phyloP scores from a whole-genome alignment of 2,329 filamentous ascomycete genomes.

The Aureobasidium sp. region DNA sequence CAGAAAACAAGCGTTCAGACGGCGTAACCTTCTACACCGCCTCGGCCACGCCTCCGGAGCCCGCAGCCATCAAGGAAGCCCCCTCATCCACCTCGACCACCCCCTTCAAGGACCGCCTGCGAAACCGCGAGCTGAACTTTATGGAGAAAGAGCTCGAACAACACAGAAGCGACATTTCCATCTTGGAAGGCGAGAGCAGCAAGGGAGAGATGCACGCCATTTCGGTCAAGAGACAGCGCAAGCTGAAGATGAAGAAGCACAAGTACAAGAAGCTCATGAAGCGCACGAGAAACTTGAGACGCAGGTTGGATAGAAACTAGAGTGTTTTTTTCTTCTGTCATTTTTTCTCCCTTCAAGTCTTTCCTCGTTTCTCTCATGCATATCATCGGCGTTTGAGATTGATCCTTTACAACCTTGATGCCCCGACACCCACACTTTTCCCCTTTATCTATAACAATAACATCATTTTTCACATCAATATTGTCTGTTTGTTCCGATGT shows the following conservation, averaged over 20 bases:
- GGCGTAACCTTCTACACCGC: conserved; percentile 48
- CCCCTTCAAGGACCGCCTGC: conserved; percentile 65
- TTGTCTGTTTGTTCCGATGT: no score
- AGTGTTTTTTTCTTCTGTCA: not conserved
- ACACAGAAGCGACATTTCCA: conserved; percentile 12
- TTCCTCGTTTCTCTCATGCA: not conserved
- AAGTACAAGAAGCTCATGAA: conserved; percentile 99
- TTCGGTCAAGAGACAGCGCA: conserved; percentile 84
- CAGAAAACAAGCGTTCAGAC: conserved; percentile 45
- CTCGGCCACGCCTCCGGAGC: conserved; percentile 37
- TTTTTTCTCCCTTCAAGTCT: not conserved
- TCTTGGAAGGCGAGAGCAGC: conserved; percentile 38
- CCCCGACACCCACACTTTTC: not conserved
- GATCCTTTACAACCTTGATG: conserved; percentile 9
- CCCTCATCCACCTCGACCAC: conserved; percentile 22
- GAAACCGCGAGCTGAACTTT: conserved; percentile 49
- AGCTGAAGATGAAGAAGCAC: conserved; percentile 99
- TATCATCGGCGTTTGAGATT: conserved; percentile 6
- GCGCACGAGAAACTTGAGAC: conserved; percentile 77
- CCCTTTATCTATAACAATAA: not conserved
- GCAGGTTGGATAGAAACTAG: conserved; percentile 56
- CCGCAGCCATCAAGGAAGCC: conserved; percentile 26
- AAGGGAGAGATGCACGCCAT: conserved; percentile 66
- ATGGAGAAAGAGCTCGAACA: conserved; percentile 33
- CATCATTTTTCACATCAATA: not conserved